Conservation (phyloP, 1,284 basidiomycete species). For the Inonotus hispidus region DNA sequence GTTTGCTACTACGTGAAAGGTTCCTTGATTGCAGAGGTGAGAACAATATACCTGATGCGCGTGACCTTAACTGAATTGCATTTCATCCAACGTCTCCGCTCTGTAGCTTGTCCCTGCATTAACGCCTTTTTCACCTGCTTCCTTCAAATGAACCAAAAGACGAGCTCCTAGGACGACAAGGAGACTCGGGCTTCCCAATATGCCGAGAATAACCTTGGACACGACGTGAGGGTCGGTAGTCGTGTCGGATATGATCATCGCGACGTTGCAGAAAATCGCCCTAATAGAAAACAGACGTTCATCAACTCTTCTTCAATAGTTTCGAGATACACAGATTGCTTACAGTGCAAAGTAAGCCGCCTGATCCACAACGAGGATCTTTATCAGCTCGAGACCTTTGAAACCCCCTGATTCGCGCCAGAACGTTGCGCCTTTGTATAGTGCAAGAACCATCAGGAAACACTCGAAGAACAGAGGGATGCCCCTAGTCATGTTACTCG, state of each 20-base stretch:
- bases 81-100: background rate
- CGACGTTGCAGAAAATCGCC: constrained; percentile 6
- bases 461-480: constrained; percentile 4
- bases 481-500: background rate
- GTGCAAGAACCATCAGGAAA: constrained; percentile 3
- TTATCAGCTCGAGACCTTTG: constrained; percentile 1
- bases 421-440: constrained; percentile 4
- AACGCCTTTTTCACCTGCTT: constrained; percentile 3
- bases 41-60: background rate
- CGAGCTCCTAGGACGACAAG: constrained; percentile 5
- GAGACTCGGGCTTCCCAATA: constrained; percentile 5
- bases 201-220: background rate
- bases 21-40: background rate
- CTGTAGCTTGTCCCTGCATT: constrained; percentile 12
- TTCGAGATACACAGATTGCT: background rate
- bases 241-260: constrained; percentile 1
- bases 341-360: constrained; percentile 5
- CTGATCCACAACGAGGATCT: constrained; percentile 1
- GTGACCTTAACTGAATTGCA: background rate
- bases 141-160: constrained; percentile 6
- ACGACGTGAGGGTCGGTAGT: background rate
- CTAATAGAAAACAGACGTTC: background rate
- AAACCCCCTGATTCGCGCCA: constrained; percentile 2
- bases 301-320: background rate
- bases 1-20: background rate